Evolutionary conservation across 2,329 filamentous ascomycete genomes (phyloP).

Genomic region (Cladophialophora yegresii): DNA sequence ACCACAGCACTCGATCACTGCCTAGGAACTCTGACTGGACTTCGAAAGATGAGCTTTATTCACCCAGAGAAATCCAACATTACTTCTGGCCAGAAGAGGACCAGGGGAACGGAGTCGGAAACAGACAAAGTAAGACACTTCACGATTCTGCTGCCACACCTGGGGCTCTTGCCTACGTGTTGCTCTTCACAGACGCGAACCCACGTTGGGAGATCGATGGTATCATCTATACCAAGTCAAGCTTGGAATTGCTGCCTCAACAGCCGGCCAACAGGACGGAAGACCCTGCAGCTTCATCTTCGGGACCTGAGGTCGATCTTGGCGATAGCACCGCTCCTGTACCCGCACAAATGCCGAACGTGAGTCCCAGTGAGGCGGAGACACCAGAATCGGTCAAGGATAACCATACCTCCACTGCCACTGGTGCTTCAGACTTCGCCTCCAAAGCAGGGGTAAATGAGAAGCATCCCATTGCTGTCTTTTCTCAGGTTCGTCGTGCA

Average conservation of each 20-base stretch:
- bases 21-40: neutral
- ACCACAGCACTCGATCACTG: neutral
- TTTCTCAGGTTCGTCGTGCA: constrained; percentile 13
- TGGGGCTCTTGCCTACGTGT: constrained; percentile 23
- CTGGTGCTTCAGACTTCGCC: neutral
- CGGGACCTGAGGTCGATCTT: neutral
- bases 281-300: neutral
- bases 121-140: constrained; percentile 22
- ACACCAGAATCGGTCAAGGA: neutral
- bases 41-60: constrained; percentile 1
- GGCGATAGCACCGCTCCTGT: neutral
- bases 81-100: constrained; percentile 16
- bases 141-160: constrained; percentile 24
- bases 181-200: constrained; percentile 30
- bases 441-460: neutral
- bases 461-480: constrained; percentile 19
- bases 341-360: neutral
- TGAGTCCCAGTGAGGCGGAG: neutral
- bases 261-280: neutral
- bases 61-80: constrained; percentile 6
- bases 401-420: neutral
- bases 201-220: constrained; percentile 25
- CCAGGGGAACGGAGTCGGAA: neutral
- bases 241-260: constrained; percentile 22
- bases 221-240: constrained; percentile 29